Percentiles rank a stretch among this genome's conserved stretches.
These are phyloP conservation scores for Puccinellia tenuiflora DNA, from an alignment of 176 grass and related monocot species.

Conservation along the genomic window DNA sequence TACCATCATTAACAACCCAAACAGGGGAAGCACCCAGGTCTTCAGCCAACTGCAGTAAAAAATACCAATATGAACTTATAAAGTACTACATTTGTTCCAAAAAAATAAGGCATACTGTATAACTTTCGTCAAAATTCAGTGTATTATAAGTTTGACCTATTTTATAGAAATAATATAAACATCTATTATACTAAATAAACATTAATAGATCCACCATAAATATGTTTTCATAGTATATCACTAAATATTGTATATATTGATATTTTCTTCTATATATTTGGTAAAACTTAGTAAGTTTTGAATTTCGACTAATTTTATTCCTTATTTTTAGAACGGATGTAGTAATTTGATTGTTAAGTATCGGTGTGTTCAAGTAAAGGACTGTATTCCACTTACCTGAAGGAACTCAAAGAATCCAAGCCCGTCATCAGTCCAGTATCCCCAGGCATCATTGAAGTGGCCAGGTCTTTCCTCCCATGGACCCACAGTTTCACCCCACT, in stretches of 20 bases:
- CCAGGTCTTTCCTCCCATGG: conserved; percentile 92
- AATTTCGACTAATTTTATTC: no score
- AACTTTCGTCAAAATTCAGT: no score
- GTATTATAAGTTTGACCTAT: no score
- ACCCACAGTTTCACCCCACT: conserved; percentile 80
- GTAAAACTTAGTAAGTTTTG: no score
- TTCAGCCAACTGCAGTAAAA: conserved; percentile 65
- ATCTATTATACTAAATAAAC: no score
- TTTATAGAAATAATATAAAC: no score
- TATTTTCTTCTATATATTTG: no score
- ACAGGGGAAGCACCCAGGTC: conserved; percentile 73
- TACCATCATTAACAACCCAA: conserved; percentile 95
- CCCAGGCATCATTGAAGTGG: conserved; percentile 85
- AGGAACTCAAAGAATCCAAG: conserved; percentile 93
- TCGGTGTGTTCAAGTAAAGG: not conserved
- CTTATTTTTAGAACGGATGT: no score
- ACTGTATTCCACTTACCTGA: conserved; percentile 41
- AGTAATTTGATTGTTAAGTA: not conserved
- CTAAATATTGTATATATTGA: no score
- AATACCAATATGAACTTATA: conserved; percentile 20
- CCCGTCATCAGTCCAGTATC: conserved; percentile 92
- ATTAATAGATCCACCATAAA: no score
- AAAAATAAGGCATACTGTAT: no score
- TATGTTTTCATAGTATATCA: no score
- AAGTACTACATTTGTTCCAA: not conserved